These are phyloP conservation scores for Stemphylium vesicarium DNA, from an alignment of 2,329 filamentous ascomycete genomes.

Conservation along the genomic window DNA sequence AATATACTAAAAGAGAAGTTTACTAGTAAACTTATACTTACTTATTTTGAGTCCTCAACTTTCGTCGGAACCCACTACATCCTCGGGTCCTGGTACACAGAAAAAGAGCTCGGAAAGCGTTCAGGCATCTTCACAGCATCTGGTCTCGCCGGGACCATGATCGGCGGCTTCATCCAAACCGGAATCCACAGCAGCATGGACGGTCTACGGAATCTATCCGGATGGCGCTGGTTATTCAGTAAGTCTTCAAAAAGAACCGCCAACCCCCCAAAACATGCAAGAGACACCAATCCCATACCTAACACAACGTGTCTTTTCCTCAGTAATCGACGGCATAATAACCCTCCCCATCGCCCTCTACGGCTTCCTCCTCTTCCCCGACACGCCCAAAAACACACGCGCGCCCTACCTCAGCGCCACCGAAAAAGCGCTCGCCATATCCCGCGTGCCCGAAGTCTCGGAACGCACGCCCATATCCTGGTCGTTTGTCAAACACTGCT, in stretches of 20 bases:
- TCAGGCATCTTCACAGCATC: constrained; percentile 67
- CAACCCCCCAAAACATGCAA: too few relatives aligned
- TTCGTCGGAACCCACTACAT: constrained; percentile 66
- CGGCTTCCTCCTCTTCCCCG: constrained; percentile 57
- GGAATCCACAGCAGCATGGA: constrained; percentile 56
- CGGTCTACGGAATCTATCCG: constrained; percentile 57
- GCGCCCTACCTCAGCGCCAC: constrained; percentile 52
- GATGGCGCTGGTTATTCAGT: constrained; percentile 58
- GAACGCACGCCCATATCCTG: constrained; percentile 56
- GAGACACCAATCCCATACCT: background rate
- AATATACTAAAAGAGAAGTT: too few relatives aligned
- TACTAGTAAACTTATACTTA: too few relatives aligned
- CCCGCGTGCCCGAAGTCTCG: constrained; percentile 53
- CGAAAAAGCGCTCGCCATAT: constrained; percentile 53
- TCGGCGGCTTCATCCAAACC: constrained; percentile 67
- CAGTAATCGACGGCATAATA: constrained; percentile 60
- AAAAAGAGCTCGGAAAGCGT: constrained; percentile 66
- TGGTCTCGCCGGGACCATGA: constrained; percentile 66
- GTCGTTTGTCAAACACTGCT: constrained; percentile 61
- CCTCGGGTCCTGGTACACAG: constrained; percentile 67
- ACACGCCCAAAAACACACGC: constrained; percentile 52
- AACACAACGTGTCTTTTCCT: constrained; percentile 13
- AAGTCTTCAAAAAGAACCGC: background rate
- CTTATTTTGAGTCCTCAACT: constrained; percentile 62
- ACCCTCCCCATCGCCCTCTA: constrained; percentile 64